These are phyloP conservation scores for Russula griseocarnosa DNA, from an alignment of 768 basidiomycete species.

Conservation along the genomic window DNA sequence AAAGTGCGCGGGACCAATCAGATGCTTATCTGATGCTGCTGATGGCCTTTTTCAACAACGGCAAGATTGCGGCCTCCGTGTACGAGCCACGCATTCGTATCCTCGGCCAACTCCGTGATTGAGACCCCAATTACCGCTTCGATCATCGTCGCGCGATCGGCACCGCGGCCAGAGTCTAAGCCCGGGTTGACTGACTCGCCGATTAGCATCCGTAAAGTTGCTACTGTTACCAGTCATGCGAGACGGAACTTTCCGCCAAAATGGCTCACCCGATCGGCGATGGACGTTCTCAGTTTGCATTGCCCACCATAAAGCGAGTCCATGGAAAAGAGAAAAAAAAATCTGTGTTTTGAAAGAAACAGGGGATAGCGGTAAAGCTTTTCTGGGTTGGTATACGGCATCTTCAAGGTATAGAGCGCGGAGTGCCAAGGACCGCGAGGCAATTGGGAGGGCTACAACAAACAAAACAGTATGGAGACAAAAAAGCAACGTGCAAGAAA, in stretches of 20 bases:
- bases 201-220: constrained; percentile 27
- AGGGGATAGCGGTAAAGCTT: constrained; percentile 11
- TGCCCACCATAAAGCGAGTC: constrained; percentile 20
- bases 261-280: constrained; percentile 25
- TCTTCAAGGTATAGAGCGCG: constrained; percentile 28
- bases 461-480: constrained; percentile 24
- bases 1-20: constrained; percentile 26
- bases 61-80: constrained; percentile 19
- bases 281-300: constrained; percentile 19
- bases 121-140: constrained; percentile 24
- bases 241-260: constrained; percentile 26
- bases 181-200: constrained; percentile 20
- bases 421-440: constrained; percentile 24
- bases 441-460: constrained; percentile 23
- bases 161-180: constrained; percentile 26
- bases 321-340: constrained; percentile 19
- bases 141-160: constrained; percentile 27
- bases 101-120: constrained; percentile 15
- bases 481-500: constrained; percentile 27
- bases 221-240: constrained; percentile 19
- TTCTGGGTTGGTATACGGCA: constrained; percentile 27
- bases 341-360: constrained; percentile 11
- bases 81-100: constrained; percentile 11
- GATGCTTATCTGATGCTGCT: constrained; percentile 27
- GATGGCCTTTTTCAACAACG: constrained; percentile 24